These are phyloP conservation scores for Syncephalis plumigaleata DNA, from an alignment of 371 early-diverging fungal genomes.

Conservation along the genomic window DNA sequence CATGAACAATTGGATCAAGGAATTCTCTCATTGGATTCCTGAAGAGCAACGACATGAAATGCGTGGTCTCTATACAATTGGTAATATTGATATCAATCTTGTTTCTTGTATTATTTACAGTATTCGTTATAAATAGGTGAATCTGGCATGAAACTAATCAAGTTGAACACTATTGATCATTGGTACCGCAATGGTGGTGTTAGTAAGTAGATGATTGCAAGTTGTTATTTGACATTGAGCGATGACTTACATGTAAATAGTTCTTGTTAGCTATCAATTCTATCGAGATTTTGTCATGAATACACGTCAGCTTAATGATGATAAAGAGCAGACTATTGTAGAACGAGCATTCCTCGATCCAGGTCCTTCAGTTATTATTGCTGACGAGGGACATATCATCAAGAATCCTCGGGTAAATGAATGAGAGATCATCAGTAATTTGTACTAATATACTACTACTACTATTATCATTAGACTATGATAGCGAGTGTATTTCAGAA, in stretches of 20 bases:
- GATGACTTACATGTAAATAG: constrained; percentile 35
- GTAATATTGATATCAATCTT: neutral
- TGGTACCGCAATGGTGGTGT: neutral
- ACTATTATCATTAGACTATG: too few species aligned
- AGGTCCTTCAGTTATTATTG: constrained; percentile 51
- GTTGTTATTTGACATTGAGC: constrained; percentile 7
- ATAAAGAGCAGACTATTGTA: constrained; percentile 1
- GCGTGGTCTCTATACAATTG: neutral
- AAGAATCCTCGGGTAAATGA: constrained; percentile 17
- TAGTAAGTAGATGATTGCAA: constrained; percentile 8
- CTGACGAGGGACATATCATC: constrained; percentile 78
- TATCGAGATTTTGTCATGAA: constrained; percentile 22
- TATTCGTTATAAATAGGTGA: neutral
- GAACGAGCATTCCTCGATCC: constrained; percentile 17
- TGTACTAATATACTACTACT: too few species aligned
- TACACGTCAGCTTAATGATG: constrained; percentile 1
- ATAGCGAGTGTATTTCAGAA: constrained; percentile 12
- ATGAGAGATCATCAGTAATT: too few species aligned
- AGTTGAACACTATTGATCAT: neutral
- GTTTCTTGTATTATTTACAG: neutral
- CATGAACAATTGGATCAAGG: constrained; percentile 54
- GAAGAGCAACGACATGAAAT: constrained; percentile 4
- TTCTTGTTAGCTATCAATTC: constrained; percentile 42
- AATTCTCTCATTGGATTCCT: constrained; percentile 49
- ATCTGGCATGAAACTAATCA: neutral